Conservation (phyloP, 192 early-diverging fungal species). For the Coemansia erecta region DNA sequence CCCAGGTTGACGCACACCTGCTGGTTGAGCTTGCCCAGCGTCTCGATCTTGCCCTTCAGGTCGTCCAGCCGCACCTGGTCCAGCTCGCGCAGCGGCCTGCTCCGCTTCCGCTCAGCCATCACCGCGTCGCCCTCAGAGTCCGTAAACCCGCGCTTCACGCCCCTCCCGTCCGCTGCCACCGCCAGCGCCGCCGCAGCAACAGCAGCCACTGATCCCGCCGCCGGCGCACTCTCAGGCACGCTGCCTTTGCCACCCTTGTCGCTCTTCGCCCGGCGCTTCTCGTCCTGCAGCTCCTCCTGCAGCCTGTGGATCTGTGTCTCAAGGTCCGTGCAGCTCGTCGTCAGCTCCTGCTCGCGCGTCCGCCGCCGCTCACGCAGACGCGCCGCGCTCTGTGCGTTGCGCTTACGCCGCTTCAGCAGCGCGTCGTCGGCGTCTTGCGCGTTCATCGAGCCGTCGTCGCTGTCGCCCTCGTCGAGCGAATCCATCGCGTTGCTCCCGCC, state of each 20-base stretch:
- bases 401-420: slow-evolving; percentile 40
- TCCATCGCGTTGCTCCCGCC: background rate
- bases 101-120: slow-evolving; percentile 21
- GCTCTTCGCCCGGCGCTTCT: slow-evolving; percentile 33
- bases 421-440: slow-evolving; percentile 28
- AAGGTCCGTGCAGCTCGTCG: slow-evolving; percentile 26
- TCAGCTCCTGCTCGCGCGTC: slow-evolving; percentile 39
- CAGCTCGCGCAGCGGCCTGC: slow-evolving; percentile 38
- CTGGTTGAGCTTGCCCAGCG: slow-evolving; percentile 46
- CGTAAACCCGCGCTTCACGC: slow-evolving; percentile 15
- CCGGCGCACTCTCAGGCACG: background rate
- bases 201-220: no score
- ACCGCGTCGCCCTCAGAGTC: slow-evolving; percentile 15
- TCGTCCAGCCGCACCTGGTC: slow-evolving; percentile 43
- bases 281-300: slow-evolving; percentile 31
- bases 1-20: slow-evolving; percentile 46
- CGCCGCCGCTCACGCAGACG: slow-evolving; percentile 51
- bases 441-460: slow-evolving; percentile 7
- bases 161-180: background rate
- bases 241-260: background rate
- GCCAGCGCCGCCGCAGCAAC: slow-evolving; percentile 2
- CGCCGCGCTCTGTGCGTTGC: slow-evolving; percentile 52
- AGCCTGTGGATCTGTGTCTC: slow-evolving; percentile 36
- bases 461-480: background rate
- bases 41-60: slow-evolving; percentile 35